phyloP scores from a whole-genome alignment of 2,329 filamentous ascomycete species.

The Scleromitrula shiraiana region DNA sequence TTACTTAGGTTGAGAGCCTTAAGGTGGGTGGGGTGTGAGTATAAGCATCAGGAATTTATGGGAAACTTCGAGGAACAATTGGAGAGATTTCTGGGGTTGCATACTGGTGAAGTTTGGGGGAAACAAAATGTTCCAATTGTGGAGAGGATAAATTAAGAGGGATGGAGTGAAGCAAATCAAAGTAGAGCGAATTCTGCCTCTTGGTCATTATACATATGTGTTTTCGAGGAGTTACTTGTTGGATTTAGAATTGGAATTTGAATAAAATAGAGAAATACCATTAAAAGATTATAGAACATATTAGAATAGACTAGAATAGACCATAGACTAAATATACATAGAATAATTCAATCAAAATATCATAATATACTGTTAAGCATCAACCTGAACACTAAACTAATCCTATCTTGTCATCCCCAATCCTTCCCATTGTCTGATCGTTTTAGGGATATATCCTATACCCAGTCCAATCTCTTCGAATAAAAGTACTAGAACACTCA shows the following conservation, averaged over 20 bases:
- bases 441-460: too few species aligned
- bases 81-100: not conserved
- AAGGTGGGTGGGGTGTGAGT: not conserved
- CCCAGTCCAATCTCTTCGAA: too few species aligned
- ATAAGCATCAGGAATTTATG: conserved; percentile 3
- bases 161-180: too few species aligned
- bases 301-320: not conserved
- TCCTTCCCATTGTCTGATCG: not conserved
- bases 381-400: too few species aligned
- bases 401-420: not conserved
- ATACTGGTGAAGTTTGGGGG: conserved; percentile 1
- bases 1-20: not conserved
- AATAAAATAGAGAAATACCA: not conserved
- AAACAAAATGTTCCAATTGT: not conserved
- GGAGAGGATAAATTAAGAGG: not conserved
- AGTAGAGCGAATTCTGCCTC: too few species aligned
- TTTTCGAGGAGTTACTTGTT: too few species aligned
- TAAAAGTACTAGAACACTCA: too few species aligned
- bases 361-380: too few species aligned
- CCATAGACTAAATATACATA: not conserved
- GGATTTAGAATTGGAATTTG: not conserved
- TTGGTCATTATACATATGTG: too few species aligned
- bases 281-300: not conserved
- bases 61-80: conserved; percentile 7
- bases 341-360: not conserved